Evolutionary conservation across 2,329 filamentous ascomycete genomes (phyloP).

Genomic region (Tolypocladium tropicale): DNA sequence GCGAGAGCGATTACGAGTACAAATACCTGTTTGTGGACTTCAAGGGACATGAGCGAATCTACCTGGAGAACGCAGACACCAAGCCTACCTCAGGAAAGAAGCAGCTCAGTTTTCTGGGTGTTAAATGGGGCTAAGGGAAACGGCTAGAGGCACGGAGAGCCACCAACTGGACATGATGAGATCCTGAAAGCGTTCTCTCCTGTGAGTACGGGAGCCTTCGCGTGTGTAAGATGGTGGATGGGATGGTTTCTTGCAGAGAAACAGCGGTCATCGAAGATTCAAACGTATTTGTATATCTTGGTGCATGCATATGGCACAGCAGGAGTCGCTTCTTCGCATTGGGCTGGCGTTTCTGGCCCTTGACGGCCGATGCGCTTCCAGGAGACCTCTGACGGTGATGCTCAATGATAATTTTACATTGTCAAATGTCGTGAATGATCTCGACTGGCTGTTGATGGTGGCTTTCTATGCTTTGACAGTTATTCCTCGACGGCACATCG

Average conservation of each 20-base stretch:
- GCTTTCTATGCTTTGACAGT: background rate
- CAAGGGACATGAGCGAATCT: constrained; percentile 55
- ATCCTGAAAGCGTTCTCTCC: background rate
- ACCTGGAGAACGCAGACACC: constrained; percentile 50
- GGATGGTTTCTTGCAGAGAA: background rate
- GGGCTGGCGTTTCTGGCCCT: background rate
- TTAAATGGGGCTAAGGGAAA: constrained; percentile 37
- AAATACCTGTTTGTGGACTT: constrained; percentile 73
- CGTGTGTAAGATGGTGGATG: background rate
- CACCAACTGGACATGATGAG: background rate
- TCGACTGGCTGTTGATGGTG: no score
- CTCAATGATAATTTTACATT: background rate
- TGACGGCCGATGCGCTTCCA: background rate
- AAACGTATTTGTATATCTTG: background rate
- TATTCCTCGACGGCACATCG: no score
- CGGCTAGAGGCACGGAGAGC: background rate
- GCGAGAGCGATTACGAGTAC: constrained; percentile 63
- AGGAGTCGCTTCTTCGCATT: background rate
- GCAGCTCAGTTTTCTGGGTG: constrained; percentile 48
- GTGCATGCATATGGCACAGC: background rate
- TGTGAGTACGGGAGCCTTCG: background rate
- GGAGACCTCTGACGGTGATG: background rate
- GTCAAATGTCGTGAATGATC: no score
- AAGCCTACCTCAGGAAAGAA: constrained; percentile 24
- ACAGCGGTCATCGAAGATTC: background rate